Base-by-base conservation (phyloP, 352 stramenopile genomes). In the Globisporangium nunn region DNA sequence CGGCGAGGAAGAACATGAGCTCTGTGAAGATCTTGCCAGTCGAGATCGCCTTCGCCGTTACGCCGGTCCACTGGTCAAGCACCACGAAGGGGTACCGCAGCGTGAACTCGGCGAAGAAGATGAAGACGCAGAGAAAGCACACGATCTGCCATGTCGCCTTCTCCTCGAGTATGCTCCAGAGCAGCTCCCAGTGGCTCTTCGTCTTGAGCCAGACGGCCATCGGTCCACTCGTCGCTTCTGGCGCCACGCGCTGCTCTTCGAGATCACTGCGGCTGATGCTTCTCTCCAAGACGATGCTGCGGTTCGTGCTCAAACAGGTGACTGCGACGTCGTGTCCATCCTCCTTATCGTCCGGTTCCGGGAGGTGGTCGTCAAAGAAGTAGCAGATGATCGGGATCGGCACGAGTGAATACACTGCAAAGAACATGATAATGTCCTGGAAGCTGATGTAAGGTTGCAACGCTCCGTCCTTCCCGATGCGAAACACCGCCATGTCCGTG, bases 41-140 rank as follows among this genome's bases (percentile, higher is more conserved):
- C 3, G 72, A 74, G 37, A 55, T 53, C 23, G 63, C 64, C 49
- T 69, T 69, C 31, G 56, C 39, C 14, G 66, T 75, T 56, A 78
- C 73, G n/a, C 66, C 64, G 52, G 58, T 69, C 72, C 72, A 81
- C 48, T 73, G 52, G 30, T 76, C 64, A 17, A 81, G 59, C 33
- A 72, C 54, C 5, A 59, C 62, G 8, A 66, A 70, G 33, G 72
- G 64, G 46, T 81, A 81, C 37, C 61, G 69, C 7, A 81, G 50
- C 6, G 72, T 74, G 49, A 81, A 81, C 49, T 81, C 72, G 28
- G 59, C 71, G 48, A 81, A 72, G 55, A 81, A 71, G 44, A 81
- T 64, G 52, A 75, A 79, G 14, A 72, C 60, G 37, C 75, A 67
- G 15, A 79, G 61, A 53, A 77, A 81, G 6, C 61, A 57, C 15